Base-by-base conservation (phyloP, 768 basidiomycete genomes). In the Lactarius indigo region DNA sequence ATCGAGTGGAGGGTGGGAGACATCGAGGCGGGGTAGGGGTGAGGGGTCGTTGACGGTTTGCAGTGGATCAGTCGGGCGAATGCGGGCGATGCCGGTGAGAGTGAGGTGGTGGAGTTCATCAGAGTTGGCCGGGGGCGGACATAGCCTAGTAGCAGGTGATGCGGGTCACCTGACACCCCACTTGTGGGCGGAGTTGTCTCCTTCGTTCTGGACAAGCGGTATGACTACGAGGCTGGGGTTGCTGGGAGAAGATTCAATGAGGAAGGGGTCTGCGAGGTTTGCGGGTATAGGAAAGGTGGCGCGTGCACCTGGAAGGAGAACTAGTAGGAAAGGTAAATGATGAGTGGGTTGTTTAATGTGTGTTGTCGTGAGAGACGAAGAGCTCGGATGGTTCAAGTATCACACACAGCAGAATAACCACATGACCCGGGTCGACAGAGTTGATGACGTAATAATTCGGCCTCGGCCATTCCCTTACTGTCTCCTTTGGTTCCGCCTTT, bases 231-330 rank as follows among this genome's bases (percentile, higher is more conserved):
- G 78, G 63, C 89, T 78, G 2, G 89, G 88, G 31, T 91, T 84
- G 3, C 84, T 76, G 60, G 91, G 89, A 3, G 88, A 84, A 57
- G 88, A 84, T 44, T 90, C 86, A 54, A 90, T 83, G 69, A 91
- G 79, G 8, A 96, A 77, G 8, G 82, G 83, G 68, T 89, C 85
- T 26, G 88, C 91, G 41, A 88, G 80, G 28, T 82, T 69, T 23
- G 80, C 81, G 20, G 85, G 79, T 26, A 96, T 81, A 0, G 89
- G 86, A 65, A 94, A 76, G 0, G 90, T 87, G 54, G 91, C 79
- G 17, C 87, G 79, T 0, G 89, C 85, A 9, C 85, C 86, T 0
- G 94, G 94, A 15, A 93, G 84, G 42, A 95, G 85, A 64, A 95
- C 78, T 55, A 85, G 78, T 0, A 93, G 94, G 68, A 88, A 80